phyloP scores from a whole-genome alignment of 371 early-diverging fungal genomes.

The Umbelopsis sp. region DNA sequence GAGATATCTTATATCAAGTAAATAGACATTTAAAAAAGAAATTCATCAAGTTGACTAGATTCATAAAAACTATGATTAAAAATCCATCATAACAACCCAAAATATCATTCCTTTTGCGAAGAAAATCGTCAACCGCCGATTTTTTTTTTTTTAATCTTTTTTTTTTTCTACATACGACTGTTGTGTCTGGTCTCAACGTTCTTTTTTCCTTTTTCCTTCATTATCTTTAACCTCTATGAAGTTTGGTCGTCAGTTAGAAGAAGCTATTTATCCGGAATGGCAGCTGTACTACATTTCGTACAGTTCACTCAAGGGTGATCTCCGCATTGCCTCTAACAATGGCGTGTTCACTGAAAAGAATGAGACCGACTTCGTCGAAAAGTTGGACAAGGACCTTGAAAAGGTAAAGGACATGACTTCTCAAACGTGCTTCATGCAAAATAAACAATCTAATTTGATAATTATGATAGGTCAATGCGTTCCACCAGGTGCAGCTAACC shows the following conservation, averaged over 20 bases:
- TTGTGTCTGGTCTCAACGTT: too few species aligned
- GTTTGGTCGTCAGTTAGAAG: constrained; percentile 89
- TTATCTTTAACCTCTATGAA: constrained; percentile 70
- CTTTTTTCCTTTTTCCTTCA: background rate
- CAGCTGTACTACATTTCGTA: constrained; percentile 91
- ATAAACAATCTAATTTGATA: background rate
- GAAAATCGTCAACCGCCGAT: too few species aligned
- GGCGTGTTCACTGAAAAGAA: constrained; percentile 53
- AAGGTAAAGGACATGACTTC: constrained; percentile 52
- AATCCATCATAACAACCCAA: too few species aligned
- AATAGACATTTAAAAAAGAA: too few species aligned
- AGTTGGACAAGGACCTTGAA: constrained; percentile 72
- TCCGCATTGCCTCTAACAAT: constrained; percentile 63
- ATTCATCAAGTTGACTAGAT: too few species aligned
- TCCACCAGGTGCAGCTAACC: constrained; percentile 76
- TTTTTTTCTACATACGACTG: background rate
- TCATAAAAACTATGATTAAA: too few species aligned
- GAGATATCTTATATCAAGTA: too few species aligned
- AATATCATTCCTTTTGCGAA: too few species aligned
- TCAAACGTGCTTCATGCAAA: background rate
- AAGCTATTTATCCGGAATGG: constrained; percentile 88
- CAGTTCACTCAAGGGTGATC: constrained; percentile 82
- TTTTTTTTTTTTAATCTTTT: background rate
- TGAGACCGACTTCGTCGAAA: constrained; percentile 72
- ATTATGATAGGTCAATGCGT: constrained; percentile 65